phyloP scores from a whole-genome alignment of 2,329 filamentous ascomycete species.

The Monosporascus sp. region DNA sequence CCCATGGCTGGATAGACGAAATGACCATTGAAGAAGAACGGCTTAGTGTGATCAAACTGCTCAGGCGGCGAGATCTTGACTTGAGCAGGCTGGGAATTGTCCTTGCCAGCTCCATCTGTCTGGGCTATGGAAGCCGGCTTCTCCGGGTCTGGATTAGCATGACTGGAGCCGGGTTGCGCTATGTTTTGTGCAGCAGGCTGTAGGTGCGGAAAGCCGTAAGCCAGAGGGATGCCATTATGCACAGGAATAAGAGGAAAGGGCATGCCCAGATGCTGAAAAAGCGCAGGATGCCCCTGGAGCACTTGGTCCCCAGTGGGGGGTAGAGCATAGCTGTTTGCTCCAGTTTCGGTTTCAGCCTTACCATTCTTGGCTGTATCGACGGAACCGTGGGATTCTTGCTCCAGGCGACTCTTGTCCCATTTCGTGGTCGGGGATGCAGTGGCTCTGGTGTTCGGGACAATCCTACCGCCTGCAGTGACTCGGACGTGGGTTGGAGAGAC shows the following conservation, averaged over 20 bases:
- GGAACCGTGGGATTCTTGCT: slow-evolving; percentile 15
- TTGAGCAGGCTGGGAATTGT: slow-evolving; percentile 26
- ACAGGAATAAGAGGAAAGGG: slow-evolving; percentile 23
- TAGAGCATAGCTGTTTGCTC: slow-evolving; percentile 6
- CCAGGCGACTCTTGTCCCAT: slow-evolving; percentile 36
- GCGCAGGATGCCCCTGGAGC: slow-evolving; percentile 10
- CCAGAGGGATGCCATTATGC: slow-evolving; percentile 13
- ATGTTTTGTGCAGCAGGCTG: slow-evolving; percentile 5
- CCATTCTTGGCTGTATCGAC: slow-evolving; percentile 18
- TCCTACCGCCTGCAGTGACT: slow-evolving; percentile 61
- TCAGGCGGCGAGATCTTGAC: slow-evolving; percentile 35
- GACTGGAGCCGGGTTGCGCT: slow-evolving; percentile 7
- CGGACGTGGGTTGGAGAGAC: slow-evolving; percentile 61
- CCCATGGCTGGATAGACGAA: slow-evolving; percentile 32
- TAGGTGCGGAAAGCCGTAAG: slow-evolving; percentile 14
- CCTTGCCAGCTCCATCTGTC: slow-evolving; percentile 14
- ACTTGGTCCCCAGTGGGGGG: slow-evolving; percentile 13
- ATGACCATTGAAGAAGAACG: slow-evolving; percentile 40
- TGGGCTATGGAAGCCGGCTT: slow-evolving; percentile 8
- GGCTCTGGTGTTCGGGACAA: slow-evolving; percentile 58
- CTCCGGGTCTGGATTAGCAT: slow-evolving; percentile 8
- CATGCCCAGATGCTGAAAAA: slow-evolving; percentile 22
- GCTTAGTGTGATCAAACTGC: slow-evolving; percentile 40
- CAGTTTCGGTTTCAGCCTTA: slow-evolving; percentile 6
- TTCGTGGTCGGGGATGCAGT: slow-evolving; percentile 48